Evolutionary conservation across 1,284 basidiomycete species (phyloP), one percentile per base, ranked within the genome.

Genomic region (Megacollybia platyphylla): DNA sequence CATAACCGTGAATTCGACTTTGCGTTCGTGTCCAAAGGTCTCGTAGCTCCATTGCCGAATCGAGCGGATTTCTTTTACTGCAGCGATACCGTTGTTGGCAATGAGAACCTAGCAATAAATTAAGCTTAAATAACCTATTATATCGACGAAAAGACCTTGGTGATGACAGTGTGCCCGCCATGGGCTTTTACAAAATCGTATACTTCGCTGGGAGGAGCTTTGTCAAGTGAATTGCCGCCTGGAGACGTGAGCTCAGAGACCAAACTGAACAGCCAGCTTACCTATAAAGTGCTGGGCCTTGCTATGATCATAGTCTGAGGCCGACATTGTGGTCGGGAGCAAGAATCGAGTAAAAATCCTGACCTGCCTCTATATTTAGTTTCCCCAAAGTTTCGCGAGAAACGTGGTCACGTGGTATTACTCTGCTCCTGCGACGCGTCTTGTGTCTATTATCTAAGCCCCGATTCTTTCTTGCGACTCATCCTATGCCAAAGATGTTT

Each of bases 11-110:
- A 99, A 98, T 62, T 98, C 92, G 65, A 99, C 79, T 44, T 87
- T 88, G 51, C 90, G 85, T 60, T 98, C 96, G 44, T 82, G 81
- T 48, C 96, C 96, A 63, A 99, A 98, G 0, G 93, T 96, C 67
- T 98, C 96, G 68, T 98, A 99, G 53, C 90, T 92, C 96, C 96
- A 99, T 79, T 97, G 94, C 50, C 96, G 79, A 54, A 99, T 87
- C 40, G 96, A 98, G 44, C 96, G 83, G 57, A 98, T 98, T 65
- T 98, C 94, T 65, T 99, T 99, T 42, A 98, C 96, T 46, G 94
- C 96, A 41, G 93, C 96, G 57, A 98, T 99, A 76, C 90, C 89
- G 84, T 51, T 7, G 40, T 29, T 43, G 43, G 36, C 41, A 8
- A 9, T 55, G 37, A 57, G 49, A 47, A 54, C 57, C 20, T 24